phyloP scores from a whole-genome alignment of 192 early-diverging fungal species.

The Entomortierella chlamydospora region DNA sequence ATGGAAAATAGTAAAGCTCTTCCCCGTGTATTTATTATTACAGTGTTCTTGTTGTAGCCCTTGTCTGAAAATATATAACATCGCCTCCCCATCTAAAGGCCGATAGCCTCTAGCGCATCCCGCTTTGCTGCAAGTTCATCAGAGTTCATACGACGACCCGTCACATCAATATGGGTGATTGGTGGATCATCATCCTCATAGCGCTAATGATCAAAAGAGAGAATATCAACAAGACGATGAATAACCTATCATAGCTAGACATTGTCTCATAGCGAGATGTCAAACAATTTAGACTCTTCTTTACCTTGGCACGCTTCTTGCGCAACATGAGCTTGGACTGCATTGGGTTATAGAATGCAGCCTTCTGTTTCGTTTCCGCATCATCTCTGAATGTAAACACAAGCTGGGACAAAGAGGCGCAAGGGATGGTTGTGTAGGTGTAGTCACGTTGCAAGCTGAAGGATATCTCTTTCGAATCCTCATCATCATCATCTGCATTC shows the following conservation, averaged over 20 bases:
- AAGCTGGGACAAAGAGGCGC: conserved; percentile 33
- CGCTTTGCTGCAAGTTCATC: conserved; percentile 45
- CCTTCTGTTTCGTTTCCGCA: conserved; percentile 28
- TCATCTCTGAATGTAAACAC: conserved; percentile 46
- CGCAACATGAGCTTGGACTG: conserved; percentile 54
- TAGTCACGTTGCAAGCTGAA: conserved; percentile 47
- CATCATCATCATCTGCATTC: conserved; percentile 28
- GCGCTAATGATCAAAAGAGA: too few relatives aligned
- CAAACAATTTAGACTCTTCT: too few relatives aligned
- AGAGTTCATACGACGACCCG: conserved; percentile 44
- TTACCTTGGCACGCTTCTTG: conserved; percentile 54
- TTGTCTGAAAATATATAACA: too few relatives aligned
- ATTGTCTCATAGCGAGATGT: too few relatives aligned
- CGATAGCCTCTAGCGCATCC: conserved; percentile 43
- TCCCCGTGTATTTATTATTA: too few relatives aligned
- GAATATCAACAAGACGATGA: too few relatives aligned
- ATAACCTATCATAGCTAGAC: too few relatives aligned
- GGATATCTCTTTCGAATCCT: conserved; percentile 13
- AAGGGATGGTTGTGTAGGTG: conserved; percentile 51
- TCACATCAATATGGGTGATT: conserved; percentile 50
- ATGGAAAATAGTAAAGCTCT: too few relatives aligned
- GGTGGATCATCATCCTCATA: conserved; percentile 52
- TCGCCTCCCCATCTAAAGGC: too few relatives aligned
- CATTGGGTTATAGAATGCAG: conserved; percentile 51
- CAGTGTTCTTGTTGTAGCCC: too few relatives aligned